These are phyloP conservation scores for Pneumocystis canis DNA, from an alignment of 1,139 yeast species.

Conservation along the genomic window DNA sequence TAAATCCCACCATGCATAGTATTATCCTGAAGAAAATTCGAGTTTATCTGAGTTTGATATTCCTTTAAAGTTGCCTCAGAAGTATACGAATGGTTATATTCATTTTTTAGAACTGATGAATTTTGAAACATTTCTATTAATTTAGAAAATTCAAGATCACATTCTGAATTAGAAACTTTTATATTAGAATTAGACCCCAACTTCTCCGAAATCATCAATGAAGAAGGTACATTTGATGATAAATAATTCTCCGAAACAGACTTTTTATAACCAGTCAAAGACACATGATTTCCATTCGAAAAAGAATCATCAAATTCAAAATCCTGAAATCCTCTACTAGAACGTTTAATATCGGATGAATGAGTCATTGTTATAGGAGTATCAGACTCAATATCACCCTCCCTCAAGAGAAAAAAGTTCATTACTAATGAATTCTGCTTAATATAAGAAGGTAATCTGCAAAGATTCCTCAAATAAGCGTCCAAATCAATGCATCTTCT, in stretches of 20 bases:
- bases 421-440: constrained; percentile 57
- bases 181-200: not conserved
- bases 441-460: constrained; percentile 63
- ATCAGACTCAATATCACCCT: constrained; percentile 41
- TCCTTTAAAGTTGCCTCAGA: constrained; percentile 1
- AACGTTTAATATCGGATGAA: constrained; percentile 23
- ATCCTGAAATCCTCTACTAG: constrained; percentile 24
- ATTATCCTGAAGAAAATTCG: constrained; percentile 11
- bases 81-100: not conserved
- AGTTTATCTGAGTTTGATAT: not conserved
- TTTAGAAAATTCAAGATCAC: not conserved
- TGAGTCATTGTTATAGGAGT: constrained; percentile 20
- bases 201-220: not conserved
- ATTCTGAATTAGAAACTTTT: not conserved
- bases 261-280: not conserved
- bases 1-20: constrained; percentile 18
- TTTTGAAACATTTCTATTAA: not conserved
- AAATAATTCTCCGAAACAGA: not conserved
- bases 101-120: not conserved
- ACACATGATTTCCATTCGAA: not conserved
- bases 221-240: constrained; percentile 7
- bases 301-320: not conserved
- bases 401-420: constrained; percentile 51
- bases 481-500: constrained; percentile 77
- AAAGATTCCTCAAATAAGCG: constrained; percentile 60